These are phyloP conservation scores for Kurtzmaniella quercitrusa DNA, from an alignment of 1,139 yeast species.

Conservation along the genomic window DNA sequence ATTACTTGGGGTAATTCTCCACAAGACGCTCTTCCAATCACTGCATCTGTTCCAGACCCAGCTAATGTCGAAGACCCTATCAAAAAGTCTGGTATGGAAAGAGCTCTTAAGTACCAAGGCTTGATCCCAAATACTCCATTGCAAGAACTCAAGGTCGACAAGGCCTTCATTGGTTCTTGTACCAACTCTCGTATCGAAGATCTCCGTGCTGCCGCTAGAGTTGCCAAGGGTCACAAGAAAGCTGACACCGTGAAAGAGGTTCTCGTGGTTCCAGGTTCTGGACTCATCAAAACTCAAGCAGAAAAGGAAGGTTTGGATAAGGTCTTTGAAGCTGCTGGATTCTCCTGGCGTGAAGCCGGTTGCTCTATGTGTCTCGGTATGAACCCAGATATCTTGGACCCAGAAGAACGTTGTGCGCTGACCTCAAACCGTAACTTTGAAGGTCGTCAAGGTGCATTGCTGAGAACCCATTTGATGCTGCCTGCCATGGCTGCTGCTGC, in stretches of 20 bases:
- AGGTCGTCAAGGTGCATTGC: constrained; percentile 96
- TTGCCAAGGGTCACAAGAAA: constrained; percentile 85
- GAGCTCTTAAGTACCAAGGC: constrained; percentile 92
- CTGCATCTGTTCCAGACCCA: constrained; percentile 90
- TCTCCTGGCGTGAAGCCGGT: constrained; percentile 99
- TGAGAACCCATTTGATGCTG: constrained; percentile 97
- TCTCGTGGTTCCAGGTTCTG: constrained; percentile 96
- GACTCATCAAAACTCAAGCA: constrained; percentile 88
- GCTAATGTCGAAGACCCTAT: constrained; percentile 65
- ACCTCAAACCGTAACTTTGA: constrained; percentile 98
- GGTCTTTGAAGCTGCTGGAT: constrained; percentile 87
- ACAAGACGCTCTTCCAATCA: constrained; percentile 94
- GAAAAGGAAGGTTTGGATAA: constrained; percentile 93
- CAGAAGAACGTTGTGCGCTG: constrained; percentile 96
- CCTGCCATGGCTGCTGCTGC: constrained; percentile 99
- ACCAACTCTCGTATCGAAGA: constrained; percentile 98
- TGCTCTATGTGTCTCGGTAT: constrained; percentile 99
- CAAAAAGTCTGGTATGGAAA: constrained; percentile 77
- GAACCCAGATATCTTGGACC: constrained; percentile 96
- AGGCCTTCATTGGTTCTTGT: constrained; percentile 96
- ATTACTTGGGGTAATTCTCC: constrained; percentile 99
- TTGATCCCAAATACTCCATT: constrained; percentile 79
- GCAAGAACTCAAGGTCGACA: constrained; percentile 70
- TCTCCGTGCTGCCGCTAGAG: constrained; percentile 90
- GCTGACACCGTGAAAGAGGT: constrained; percentile 80